Conservation (phyloP, 768 basidiomycete species). For the Tulasnella calospora region DNA sequence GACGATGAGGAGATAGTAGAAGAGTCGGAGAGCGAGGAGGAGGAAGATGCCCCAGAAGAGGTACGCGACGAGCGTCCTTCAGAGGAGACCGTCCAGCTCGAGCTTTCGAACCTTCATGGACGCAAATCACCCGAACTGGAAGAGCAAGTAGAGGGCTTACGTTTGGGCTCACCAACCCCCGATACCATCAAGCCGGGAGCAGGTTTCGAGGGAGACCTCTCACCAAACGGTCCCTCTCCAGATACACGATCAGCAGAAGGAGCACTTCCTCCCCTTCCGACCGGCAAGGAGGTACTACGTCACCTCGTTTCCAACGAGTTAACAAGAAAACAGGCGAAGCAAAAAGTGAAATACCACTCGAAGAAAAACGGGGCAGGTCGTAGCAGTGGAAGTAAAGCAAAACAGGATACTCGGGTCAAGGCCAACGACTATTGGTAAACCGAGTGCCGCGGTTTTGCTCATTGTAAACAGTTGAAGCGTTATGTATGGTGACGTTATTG, state of each 20-base stretch:
- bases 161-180: neutral
- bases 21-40: conserved; percentile 29
- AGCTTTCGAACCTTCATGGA: neutral
- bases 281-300: conserved; percentile 26
- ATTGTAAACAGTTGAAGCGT: neutral
- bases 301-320: conserved; percentile 59
- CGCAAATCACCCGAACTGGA: neutral
- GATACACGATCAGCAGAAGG: neutral
- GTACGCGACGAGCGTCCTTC: conserved; percentile 28
- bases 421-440: neutral
- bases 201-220: neutral
- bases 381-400: conserved; percentile 78
- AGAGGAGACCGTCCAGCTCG: conserved; percentile 27
- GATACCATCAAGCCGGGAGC: neutral
- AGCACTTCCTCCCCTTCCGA: neutral
- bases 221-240: neutral
- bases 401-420: conserved; percentile 65
- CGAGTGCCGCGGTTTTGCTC: neutral
- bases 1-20: conserved; percentile 29
- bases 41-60: conserved; percentile 18
- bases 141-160: neutral
- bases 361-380: conserved; percentile 60
- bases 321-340: conserved; percentile 52
- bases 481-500: neutral
- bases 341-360: conserved; percentile 73